Evolutionary conservation across 352 stramenopile species (phyloP).

Genomic region (Pythium sukuiense): DNA sequence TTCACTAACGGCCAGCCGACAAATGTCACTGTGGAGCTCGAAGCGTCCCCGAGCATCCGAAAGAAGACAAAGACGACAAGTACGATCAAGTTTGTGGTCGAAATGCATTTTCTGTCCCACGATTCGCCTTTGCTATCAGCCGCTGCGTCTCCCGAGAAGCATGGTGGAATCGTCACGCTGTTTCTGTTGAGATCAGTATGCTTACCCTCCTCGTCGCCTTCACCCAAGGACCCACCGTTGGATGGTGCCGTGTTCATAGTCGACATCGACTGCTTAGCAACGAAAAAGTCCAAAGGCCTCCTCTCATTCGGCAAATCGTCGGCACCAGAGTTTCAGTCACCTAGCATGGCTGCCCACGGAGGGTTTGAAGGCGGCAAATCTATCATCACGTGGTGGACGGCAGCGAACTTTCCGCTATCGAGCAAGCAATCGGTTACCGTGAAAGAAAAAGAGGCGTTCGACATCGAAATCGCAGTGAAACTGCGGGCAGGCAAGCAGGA

Average conservation of each 20-base stretch:
- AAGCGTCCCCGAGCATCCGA: neutral
- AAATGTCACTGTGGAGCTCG: conserved; percentile 3
- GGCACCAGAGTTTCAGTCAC: conserved; percentile 14
- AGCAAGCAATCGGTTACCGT: conserved; percentile 24
- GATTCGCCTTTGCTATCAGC: conserved; percentile 18
- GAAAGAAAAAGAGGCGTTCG: conserved; percentile 38
- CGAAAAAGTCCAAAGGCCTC: conserved; percentile 30
- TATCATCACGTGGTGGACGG: conserved; percentile 26
- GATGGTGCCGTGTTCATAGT: conserved; percentile 3
- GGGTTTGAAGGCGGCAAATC: conserved; percentile 4
- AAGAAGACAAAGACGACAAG: conserved; percentile 10
- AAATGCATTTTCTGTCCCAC: conserved; percentile 29
- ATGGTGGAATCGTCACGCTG: conserved; percentile 28
- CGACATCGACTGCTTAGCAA: conserved; percentile 26
- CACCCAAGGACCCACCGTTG: conserved; percentile 7
- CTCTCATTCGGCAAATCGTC: conserved; percentile 27
- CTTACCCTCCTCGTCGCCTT: neutral
- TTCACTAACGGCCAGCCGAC: conserved; percentile 11
- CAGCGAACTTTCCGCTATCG: conserved; percentile 24
- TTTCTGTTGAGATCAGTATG: conserved; percentile 30
- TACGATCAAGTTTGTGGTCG: conserved; percentile 16
- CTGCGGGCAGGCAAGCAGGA: conserved; percentile 17
- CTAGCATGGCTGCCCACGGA: neutral
- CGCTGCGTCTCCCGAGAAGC: conserved; percentile 11
- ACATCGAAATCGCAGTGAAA: conserved; percentile 32